These are phyloP conservation scores for Ogataea paraovalis DNA, from an alignment of 805 yeast genomes.

Conservation along the genomic window DNA sequence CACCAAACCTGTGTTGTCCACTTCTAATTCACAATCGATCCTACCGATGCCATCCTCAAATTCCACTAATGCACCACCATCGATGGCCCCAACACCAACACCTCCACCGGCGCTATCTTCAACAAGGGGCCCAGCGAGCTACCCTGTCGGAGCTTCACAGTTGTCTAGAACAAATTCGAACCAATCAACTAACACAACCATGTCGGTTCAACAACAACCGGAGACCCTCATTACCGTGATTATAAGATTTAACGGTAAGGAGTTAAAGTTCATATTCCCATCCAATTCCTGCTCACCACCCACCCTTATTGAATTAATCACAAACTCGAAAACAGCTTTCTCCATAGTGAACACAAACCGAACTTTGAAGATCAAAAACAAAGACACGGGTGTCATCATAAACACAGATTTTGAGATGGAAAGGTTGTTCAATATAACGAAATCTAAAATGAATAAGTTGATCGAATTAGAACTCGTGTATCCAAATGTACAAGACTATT, in stretches of 20 bases:
- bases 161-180: not conserved
- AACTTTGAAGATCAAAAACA: constrained; percentile 34
- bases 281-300: constrained; percentile 73
- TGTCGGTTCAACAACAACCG: constrained; percentile 11
- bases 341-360: constrained; percentile 39
- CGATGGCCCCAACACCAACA: constrained; percentile 1
- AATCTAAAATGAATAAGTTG: constrained; percentile 24
- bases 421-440: constrained; percentile 33
- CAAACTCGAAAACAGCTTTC: constrained; percentile 73
- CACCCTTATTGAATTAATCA: constrained; percentile 68
- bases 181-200: not conserved
- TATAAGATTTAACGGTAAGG: constrained; percentile 49
- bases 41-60: constrained; percentile 4
- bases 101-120: constrained; percentile 8
- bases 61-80: not conserved
- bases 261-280: constrained; percentile 63
- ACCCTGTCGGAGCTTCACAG: not conserved
- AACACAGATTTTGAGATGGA: constrained; percentile 46
- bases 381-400: constrained; percentile 29
- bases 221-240: constrained; percentile 34
- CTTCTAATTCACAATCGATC: constrained; percentile 4
- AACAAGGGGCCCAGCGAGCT: constrained; percentile 1
- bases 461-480: constrained; percentile 39
- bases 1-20: constrained; percentile 10
- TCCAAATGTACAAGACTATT: constrained; percentile 25